Evolutionary conservation across 2,329 filamentous ascomycete species (phyloP).

Genomic region (Dactylonectria macrodidyma): DNA sequence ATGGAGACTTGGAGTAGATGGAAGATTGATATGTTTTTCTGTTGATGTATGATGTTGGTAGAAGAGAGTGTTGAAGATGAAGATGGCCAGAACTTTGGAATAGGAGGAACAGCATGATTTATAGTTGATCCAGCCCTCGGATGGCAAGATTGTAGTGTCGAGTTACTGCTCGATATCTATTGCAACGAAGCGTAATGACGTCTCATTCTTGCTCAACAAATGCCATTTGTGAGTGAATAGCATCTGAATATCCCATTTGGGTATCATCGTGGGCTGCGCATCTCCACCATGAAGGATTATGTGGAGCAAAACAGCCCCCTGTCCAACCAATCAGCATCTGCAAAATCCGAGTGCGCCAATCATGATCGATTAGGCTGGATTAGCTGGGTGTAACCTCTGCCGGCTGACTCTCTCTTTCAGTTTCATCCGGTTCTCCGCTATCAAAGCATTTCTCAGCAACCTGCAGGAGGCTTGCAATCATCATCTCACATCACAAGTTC

Average conservation of each 20-base stretch:
- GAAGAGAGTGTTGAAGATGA: background rate
- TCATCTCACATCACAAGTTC: background rate
- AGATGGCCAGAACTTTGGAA: background rate
- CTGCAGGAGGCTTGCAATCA: background rate
- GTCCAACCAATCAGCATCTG: conserved; percentile 29
- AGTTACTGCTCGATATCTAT: no score
- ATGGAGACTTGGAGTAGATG: background rate
- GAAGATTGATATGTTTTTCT: background rate
- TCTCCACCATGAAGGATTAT: background rate
- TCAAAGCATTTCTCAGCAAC: no score
- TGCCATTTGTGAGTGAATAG: background rate
- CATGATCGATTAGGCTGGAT: background rate
- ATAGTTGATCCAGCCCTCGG: no score
- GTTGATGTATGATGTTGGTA: background rate
- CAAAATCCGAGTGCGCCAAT: conserved; percentile 37
- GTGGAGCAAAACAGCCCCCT: background rate
- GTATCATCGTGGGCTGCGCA: background rate
- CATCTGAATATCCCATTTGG: background rate
- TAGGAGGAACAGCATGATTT: no score
- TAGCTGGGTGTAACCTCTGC: background rate
- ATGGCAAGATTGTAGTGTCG: no score
- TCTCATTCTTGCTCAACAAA: no score
- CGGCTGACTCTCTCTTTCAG: no score
- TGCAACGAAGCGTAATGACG: no score
- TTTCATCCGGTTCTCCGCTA: no score